Base-by-base conservation (phyloP, 108 stramenopile genomes). In the Aurantiochytrium sp. region DNA sequence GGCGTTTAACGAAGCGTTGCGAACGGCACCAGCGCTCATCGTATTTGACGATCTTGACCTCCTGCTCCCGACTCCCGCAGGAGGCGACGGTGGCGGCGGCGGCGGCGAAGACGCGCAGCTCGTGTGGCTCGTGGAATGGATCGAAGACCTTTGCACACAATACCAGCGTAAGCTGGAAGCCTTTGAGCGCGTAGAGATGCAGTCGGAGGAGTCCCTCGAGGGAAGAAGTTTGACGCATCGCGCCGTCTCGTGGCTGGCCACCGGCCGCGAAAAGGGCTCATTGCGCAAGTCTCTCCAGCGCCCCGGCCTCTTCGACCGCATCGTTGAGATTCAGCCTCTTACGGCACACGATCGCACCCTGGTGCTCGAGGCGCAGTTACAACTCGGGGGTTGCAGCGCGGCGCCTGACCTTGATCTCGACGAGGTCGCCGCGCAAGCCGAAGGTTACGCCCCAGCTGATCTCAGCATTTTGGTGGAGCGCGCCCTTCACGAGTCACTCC, bases 381-480 rank as follows among this genome's bases (percentile, higher is more conserved):
- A 35, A 16, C 45, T 53, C 49, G 49, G 76, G 12, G 45, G 49
- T 6, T 83, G 45, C 51, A 8, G 49, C n/a, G 51, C 23, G 16
- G 45, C 19, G 45, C 6, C 10, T 6, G 51, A 53, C 3, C 51
- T 83, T 3, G 76, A 83, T 23, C 51, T 83, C 43, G 76, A 83
- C 49, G 76, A 83, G 51, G 51, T 83, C 76, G 76, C 76, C 3
- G 76, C 76, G 6, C 76, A 53, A 35, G 76, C 76, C n/a, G 89
- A 89, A 29, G 89, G 89, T 23, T 89, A 49, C 55, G 72, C 72
- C 4, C 72, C 89, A n/a, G 35, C 72, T 5, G 89, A 89, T 72
- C 73, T 89, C 21, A 59, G 57, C 18, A 16, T 83, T 10, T 23
- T 89, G 42, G 53, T 58, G 0, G 72, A 72, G 71, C 89, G 89